Base-by-base conservation (phyloP, 225 moss, liverwort and hornwort genomes). In the Neckera pumila region DNA sequence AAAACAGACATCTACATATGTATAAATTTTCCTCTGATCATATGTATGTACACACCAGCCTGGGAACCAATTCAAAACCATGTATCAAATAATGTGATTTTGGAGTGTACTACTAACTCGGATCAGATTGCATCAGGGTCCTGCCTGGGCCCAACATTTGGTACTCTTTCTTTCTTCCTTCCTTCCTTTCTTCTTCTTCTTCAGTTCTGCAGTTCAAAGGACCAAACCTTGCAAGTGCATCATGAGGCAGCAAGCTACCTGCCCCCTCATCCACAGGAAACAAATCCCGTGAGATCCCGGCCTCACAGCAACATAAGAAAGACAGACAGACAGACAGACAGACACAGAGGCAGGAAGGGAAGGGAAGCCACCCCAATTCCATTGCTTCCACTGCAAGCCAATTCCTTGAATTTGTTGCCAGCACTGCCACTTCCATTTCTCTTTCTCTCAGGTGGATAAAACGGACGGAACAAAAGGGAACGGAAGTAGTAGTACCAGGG, bases 1-100 rank as follows among this genome's bases (percentile, higher is more conserved):
- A 14, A 31, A 80, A 43, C 21, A 6, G 5, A 30, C 42, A 20
- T 45, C n/a, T n/a, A n/a, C n/a, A 45, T 45, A 45, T 27, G n/a
- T 19, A n/a, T 3, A 56, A n/a, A n/a, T 17, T 10, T 14, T n/a
- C n/a, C n/a, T 16, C 10, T 2, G 5, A n/a, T 77, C 6, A 6
- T 8, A 27, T 2, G 5, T 40, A 28, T 3, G 45, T 45, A 45
- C 45, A 57, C 36, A 11, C n/a, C n/a, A n/a, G n/a, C 40, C 79
- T 79, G 1, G 0, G 1, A 40, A 30, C 13, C 13, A 42, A 28
- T 9, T 59, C n/a, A 1, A 40, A 59, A 80, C n/a, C 12, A 42
- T 20, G 30, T 12, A 30, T 42, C 3, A 19, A 30, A n/a, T n/a
- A 73, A 17, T 40, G 30, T 60, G 42, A 31, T 42, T 20, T 31